Evolutionary conservation across 1,284 basidiomycete species (phyloP), one percentile per base, ranked within the genome.

Genomic region (Anthracocystis walkeri): DNA sequence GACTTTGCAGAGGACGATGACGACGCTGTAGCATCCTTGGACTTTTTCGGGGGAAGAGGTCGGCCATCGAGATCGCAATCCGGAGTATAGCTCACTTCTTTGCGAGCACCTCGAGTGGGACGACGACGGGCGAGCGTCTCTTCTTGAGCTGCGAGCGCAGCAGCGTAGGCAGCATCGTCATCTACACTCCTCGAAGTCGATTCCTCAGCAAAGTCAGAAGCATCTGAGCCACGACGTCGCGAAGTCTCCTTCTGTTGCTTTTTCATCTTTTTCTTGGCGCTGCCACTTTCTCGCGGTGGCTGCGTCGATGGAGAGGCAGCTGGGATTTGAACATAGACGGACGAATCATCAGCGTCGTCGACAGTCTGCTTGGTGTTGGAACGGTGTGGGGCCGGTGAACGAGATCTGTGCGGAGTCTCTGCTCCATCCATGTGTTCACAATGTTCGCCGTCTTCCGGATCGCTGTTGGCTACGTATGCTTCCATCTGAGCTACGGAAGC

Each of bases 151-250:
- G 73, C 73, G 0, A 75, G 58, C 6, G 31, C 49, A 7, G 73
- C 73, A 25, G 73, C 73, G 7, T 64, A 66, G 25, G 67, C 73
- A 33, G 73, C 73, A 18, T 75, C 73, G 29, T 64, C 71, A 10
- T 56, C 38, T 7, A 57, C 31, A 4, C 31, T 27, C 16, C 11
- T 41, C 2, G 59, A 42, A 6, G 56, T 4, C 14, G 54, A 41
- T 8, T 46, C 27, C 2, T 41, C 27, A 16, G 16, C 58, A 6
- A 14, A n/a, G 7, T 58, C 63, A 11, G 58, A 55, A 31, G 58
- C 55, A n/a, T 58, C 59, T 7, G 68, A 71, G 8, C 46, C 44
- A 12, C 50, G 58, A 44, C 58, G 42, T 12, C 53, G 64, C 5
- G 46, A 46, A 8, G 33, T 31, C 2, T 50, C 52, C n/a, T 25